Evolutionary conservation across 176 grass and related monocot genomes (phyloP).

Genomic region (Raddia distichophylla): DNA sequence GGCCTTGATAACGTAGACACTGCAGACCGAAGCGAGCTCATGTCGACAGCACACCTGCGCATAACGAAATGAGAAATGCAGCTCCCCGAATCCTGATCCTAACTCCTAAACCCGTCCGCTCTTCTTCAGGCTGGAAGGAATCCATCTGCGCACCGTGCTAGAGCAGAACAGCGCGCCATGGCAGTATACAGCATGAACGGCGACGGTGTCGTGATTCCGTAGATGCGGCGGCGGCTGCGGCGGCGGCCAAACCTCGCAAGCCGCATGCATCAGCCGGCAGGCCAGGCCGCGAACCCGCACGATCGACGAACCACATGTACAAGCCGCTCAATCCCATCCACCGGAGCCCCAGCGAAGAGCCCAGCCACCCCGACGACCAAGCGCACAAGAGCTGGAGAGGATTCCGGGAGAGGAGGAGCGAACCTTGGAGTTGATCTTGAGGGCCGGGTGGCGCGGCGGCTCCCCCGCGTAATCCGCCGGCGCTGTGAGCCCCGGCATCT

Average conservation of each 20-base stretch:
- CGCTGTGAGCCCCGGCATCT: constrained; percentile 78
- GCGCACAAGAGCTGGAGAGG: neutral
- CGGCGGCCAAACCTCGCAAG: neutral
- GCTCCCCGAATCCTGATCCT: neutral
- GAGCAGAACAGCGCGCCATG: neutral
- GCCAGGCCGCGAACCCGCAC: constrained; percentile 19
- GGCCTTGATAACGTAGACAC: neutral
- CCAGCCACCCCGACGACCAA: neutral
- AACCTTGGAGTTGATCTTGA: constrained; percentile 92
- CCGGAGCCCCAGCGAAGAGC: too few relatives aligned
- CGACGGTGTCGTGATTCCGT: neutral
- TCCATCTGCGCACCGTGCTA: neutral
- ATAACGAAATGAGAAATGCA: neutral
- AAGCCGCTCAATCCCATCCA: neutral
- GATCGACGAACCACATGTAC: neutral
- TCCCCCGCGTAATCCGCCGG: constrained; percentile 76
- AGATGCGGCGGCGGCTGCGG: neutral
- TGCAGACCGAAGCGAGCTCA: neutral
- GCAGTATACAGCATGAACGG: neutral
- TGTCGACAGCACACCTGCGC: neutral
- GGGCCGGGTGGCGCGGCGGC: constrained; percentile 75
- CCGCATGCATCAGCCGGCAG: neutral
- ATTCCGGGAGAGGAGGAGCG: neutral
- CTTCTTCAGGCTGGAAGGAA: neutral
- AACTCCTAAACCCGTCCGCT: neutral